These are phyloP conservation scores for Macrolepiota albuminosa DNA, from an alignment of 768 basidiomycete genomes.

Conservation along the genomic window DNA sequence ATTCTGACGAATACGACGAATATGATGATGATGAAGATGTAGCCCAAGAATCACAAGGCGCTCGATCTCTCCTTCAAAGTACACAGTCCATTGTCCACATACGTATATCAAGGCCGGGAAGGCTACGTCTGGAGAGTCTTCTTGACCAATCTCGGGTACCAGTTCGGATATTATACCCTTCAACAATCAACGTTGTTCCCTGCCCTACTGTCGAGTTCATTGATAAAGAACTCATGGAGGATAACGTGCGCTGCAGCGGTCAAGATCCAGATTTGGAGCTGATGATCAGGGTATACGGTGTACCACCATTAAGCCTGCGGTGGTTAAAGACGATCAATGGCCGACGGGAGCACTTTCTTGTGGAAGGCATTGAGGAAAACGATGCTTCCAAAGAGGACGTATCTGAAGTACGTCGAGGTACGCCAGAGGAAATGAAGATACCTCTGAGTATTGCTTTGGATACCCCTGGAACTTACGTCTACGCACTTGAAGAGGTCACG, in stretches of 20 bases:
- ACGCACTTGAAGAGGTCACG: conserved; percentile 75
- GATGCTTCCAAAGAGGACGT: conserved; percentile 25
- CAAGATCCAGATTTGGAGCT: conserved; percentile 53
- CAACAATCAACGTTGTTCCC: conserved; percentile 69
- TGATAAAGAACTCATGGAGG: conserved; percentile 29
- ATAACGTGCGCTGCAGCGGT: conserved; percentile 64
- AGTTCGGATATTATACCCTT: conserved; percentile 63
- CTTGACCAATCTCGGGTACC: conserved; percentile 65
- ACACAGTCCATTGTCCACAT: conserved; percentile 76
- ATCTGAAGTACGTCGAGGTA: conserved; percentile 5
- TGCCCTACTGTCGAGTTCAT: conserved; percentile 77
- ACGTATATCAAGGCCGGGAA: conserved; percentile 66
- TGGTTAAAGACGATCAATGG: conserved; percentile 73
- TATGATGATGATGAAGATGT: conserved; percentile 67
- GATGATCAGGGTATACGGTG: conserved; percentile 62
- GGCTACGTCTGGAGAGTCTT: conserved; percentile 69
- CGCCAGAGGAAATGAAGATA: conserved; percentile 57
- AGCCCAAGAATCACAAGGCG: conserved; percentile 23
- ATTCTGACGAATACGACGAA: conserved; percentile 56
- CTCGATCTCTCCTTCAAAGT: conserved; percentile 52
- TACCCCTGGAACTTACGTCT: conserved; percentile 62
- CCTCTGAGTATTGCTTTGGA: conserved; percentile 65
- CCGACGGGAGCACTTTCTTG: conserved; percentile 63
- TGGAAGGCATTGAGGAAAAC: conserved; percentile 78
- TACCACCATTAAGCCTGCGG: conserved; percentile 71